These are phyloP conservation scores for Zymoseptoria tritici DNA, from an alignment of 2,329 filamentous ascomycete species.

Conservation along the genomic window DNA sequence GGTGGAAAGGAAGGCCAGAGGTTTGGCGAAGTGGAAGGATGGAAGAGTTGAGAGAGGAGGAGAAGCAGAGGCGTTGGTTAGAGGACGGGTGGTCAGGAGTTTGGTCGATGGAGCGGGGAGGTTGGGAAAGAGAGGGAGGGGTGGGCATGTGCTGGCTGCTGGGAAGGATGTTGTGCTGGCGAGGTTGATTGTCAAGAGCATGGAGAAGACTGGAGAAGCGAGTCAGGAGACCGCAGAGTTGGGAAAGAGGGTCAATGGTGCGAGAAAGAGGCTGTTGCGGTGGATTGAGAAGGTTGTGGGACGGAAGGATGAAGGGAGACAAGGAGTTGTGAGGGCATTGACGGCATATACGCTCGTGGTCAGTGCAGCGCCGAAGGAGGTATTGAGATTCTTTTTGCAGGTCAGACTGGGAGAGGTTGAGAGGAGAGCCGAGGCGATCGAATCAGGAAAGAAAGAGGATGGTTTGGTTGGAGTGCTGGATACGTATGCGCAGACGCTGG, in stretches of 20 bases:
- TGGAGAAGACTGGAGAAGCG: slow-evolving; percentile 36
- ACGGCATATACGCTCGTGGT: slow-evolving; percentile 76
- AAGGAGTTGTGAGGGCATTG: slow-evolving; percentile 60
- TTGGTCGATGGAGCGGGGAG: slow-evolving; percentile 26
- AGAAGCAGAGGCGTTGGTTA: slow-evolving; percentile 2
- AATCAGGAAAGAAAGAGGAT: slow-evolving; percentile 36
- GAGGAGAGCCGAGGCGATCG: slow-evolving; percentile 48
- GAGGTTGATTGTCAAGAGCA: slow-evolving; percentile 65
- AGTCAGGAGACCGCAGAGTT: slow-evolving; percentile 49
- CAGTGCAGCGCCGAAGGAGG: slow-evolving; percentile 71
- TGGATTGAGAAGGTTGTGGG: slow-evolving; percentile 51
- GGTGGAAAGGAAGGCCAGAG: slow-evolving; percentile 56
- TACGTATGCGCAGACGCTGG: slow-evolving; percentile 68
- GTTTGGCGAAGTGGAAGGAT: slow-evolving; percentile 25
- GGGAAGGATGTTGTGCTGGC: slow-evolving; percentile 66
- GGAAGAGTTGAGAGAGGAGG: slow-evolving; percentile 3
- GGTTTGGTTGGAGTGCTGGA: slow-evolving; percentile 58
- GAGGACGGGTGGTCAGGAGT: slow-evolving; percentile 2
- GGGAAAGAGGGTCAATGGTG: slow-evolving; percentile 54
- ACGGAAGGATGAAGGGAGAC: slow-evolving; percentile 31
- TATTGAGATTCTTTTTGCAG: slow-evolving; percentile 68
- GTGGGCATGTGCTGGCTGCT: slow-evolving; percentile 46
- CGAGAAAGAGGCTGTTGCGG: slow-evolving; percentile 59
- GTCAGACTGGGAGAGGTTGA: slow-evolving; percentile 64
- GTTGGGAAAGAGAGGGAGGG: slow-evolving; percentile 35